Base-by-base conservation (phyloP, 106 monocot species). In the Allium fistulosum region DNA sequence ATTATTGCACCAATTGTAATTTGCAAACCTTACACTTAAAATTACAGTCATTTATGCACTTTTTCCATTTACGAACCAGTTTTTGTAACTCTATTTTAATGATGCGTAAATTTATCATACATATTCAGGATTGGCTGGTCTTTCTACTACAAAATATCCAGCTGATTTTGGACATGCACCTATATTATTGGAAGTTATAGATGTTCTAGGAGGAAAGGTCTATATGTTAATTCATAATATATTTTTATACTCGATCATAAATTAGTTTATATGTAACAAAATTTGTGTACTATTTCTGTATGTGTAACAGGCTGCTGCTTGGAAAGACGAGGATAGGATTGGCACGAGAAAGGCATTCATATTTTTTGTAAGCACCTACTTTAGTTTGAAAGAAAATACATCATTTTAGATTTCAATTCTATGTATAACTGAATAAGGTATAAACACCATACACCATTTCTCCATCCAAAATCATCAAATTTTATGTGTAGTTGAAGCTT, bases 321-420 rank as follows among this genome's bases (percentile, higher is more conserved):
- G 96, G 91, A 92, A 92, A 77, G 96, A 96, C 57, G 49, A 76
- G 48, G 92, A 96, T 77, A 91, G 96, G 96, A 96, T 78, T 96
- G 86, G 88, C 91, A 96, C 46, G 96, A 96, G 57, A 96, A 91
- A 16, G 96, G 96, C 56, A 85, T 96, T 28, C 92, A 96, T 72
- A 92, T 96, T 68, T 96, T 96, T 76, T 96, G 96, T 96, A 79
- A 77, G 92, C 73, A 62, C 66, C 26, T 16, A 48, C 4, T 64
- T 49, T 47, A 8, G 11, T 9, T 64, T 64, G 17, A 46, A 60
- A 60, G 18, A 0, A 18, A 58, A 58, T 15, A 13, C 18, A 58
- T 4, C 14, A 13, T 58, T 58, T 58, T 16, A 7, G 17, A 8
- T 58, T 58, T 18, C 9, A 58, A 7, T 16, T 16, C 18, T 58